Evolutionary conservation across 371 early-diverging fungal genomes (phyloP), one percentile per base, ranked within the genome.

Genomic region (Circinella minor): DNA sequence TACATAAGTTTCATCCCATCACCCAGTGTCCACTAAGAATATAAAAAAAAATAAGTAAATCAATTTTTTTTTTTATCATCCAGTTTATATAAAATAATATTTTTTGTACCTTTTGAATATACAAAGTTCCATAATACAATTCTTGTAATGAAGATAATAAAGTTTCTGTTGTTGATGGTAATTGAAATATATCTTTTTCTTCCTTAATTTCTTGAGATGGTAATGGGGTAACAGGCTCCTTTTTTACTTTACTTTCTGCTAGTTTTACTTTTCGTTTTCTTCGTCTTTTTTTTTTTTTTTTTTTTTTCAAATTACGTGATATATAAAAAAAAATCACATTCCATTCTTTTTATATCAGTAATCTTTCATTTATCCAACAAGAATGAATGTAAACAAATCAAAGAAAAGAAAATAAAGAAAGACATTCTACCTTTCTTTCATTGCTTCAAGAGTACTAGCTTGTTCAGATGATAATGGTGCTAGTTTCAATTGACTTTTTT

Each of bases 91-190:
- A 34, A 14, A 57, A 34, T 27, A 0, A 57, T 34, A 34, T 2
- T 27, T 57, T 18, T 54, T 65, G 17, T 15, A 65, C 65, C 54
- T 65, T 65, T 27, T 65, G 49, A 14, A 54, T 65, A 54, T 65
- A 65, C 4, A 65, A 18, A 49, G 65, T 54, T 36, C 48, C 54
- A 38, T 37, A 36, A 38, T 65, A 65, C 18, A 65, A 27, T 48
- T 65, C 37, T 54, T 48, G 65, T 54, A 65, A 38, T 36, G 65
- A n/a, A 20, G 10, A 17, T 14, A n/a, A n/a, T 8, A 65, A 49
- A 9, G 43, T 20, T 49, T 54, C 51, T 15, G 38, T 38, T 3
- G 65, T 47, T 49, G 14, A 15, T 37, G 65, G 65, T 17, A 65
- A 18, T 34, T 65, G 36, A 18, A 51, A 65, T 6, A 34, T 13